A percentile compares a stretch with the other conserved stretches of the same genome.
These are phyloP conservation scores for Aristolochia contorta DNA, from an alignment of 164 flowering plant genomes.

Conservation along the genomic window DNA sequence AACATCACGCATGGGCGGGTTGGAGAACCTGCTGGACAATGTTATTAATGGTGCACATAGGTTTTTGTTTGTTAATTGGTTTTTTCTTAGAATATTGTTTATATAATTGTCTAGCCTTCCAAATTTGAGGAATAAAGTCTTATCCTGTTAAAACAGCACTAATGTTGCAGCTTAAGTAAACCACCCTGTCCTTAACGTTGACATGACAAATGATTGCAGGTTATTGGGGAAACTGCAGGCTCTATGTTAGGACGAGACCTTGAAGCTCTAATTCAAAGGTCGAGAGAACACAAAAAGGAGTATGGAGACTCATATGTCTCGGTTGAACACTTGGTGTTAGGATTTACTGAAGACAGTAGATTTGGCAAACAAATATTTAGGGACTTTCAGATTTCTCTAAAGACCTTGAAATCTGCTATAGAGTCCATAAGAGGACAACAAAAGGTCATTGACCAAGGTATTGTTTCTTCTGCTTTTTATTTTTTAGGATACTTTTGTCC, in stretches of 20 bases:
- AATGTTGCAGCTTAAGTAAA: no score
- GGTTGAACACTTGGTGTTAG: slow-evolving; percentile 93
- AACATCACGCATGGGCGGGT: no score
- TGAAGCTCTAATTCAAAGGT: slow-evolving; percentile 74
- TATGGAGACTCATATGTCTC: slow-evolving; percentile 87
- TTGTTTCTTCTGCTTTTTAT: neutral
- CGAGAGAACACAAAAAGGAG: slow-evolving; percentile 80
- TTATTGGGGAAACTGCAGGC: slow-evolving; percentile 76
- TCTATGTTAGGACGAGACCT: slow-evolving; percentile 92
- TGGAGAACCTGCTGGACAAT: no score
- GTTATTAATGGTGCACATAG: no score
- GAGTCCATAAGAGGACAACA: slow-evolving; percentile 82
- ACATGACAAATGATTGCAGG: slow-evolving; percentile 28
- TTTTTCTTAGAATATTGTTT: no score
- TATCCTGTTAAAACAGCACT: no score
- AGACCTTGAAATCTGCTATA: slow-evolving; percentile 54
- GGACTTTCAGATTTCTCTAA: slow-evolving; percentile 63
- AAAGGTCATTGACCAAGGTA: slow-evolving; percentile 90
- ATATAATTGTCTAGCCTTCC: no score
- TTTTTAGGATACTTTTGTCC: neutral
- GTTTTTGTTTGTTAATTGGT: no score
- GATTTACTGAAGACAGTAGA: slow-evolving; percentile 58
- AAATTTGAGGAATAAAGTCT: no score
- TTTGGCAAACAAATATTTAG: slow-evolving; percentile 85
- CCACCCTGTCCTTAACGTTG: no score